Conservation (phyloP, 2,329 filamentous ascomycete genomes). For the Fusarium penzigii region DNA sequence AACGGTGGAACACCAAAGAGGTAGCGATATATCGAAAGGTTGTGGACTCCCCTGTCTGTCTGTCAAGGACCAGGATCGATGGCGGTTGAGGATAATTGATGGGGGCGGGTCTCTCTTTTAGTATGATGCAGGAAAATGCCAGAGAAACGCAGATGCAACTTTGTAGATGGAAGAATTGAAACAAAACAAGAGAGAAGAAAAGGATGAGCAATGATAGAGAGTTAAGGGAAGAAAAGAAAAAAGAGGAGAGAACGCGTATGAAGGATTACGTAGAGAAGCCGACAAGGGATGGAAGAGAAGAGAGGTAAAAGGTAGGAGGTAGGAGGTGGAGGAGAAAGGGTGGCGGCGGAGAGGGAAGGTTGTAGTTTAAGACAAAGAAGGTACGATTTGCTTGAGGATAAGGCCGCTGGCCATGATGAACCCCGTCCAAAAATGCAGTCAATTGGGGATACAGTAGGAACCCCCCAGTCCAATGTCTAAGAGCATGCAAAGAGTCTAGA, state of each 20-base stretch:
- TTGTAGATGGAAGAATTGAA: slow-evolving; percentile 7
- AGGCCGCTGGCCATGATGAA: slow-evolving; percentile 5
- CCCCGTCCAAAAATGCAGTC: slow-evolving; percentile 3
- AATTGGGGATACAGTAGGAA: not conserved
- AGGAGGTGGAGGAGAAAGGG: slow-evolving; percentile 14
- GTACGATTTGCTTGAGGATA: slow-evolving; percentile 1
- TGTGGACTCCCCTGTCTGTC: slow-evolving; percentile 5
- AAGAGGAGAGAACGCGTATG: slow-evolving; percentile 7
- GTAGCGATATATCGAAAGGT: slow-evolving; percentile 17
- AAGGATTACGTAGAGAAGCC: not conserved
- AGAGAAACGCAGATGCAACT: slow-evolving; percentile 1
- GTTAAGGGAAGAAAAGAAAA: slow-evolving; percentile 8
- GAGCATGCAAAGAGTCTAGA: not conserved
- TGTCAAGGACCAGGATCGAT: not conserved
- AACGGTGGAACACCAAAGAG: slow-evolving; percentile 15
- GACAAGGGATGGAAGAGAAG: slow-evolving; percentile 11
- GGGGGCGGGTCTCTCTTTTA: not conserved
- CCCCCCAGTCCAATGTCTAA: not conserved
- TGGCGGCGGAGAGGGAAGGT: slow-evolving; percentile 2
- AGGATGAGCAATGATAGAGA: slow-evolving; percentile 10
- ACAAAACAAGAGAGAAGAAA: slow-evolving; percentile 1
- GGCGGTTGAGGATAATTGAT: slow-evolving; percentile 11
- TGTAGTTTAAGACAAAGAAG: slow-evolving; percentile 16
- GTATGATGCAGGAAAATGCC: not conserved
- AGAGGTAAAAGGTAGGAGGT: slow-evolving; percentile 9